These are phyloP conservation scores for Sugiyamaella smithiae DNA, from an alignment of 805 yeast genomes.

Conservation along the genomic window DNA sequence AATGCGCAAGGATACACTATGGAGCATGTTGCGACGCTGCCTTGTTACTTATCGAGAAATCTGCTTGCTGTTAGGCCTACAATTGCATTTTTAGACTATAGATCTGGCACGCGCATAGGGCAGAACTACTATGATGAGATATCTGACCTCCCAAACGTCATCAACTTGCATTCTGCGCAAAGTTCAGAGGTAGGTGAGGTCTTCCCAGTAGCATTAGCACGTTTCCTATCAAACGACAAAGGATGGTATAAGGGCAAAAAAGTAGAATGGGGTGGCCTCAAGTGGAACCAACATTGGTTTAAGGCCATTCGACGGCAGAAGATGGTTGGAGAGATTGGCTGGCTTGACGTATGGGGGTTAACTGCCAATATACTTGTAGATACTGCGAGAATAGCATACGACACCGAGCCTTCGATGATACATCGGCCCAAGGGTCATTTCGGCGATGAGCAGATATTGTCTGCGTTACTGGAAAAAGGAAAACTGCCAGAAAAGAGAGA, in stretches of 20 bases:
- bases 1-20: constrained; percentile 48
- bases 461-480: constrained; percentile 25
- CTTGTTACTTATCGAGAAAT: constrained; percentile 79
- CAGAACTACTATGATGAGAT: constrained; percentile 3
- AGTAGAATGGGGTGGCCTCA: constrained; percentile 36
- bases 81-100: constrained; percentile 28
- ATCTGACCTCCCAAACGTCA: constrained; percentile 22
- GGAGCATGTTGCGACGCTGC: constrained; percentile 61
- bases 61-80: constrained; percentile 82
- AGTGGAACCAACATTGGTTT: constrained; percentile 35
- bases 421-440: constrained; percentile 27
- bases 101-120: background rate
- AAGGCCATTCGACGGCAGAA: constrained; percentile 27
- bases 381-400: constrained; percentile 36
- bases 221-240: constrained; percentile 24
- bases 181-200: constrained; percentile 35
- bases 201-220: constrained; percentile 28
- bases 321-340: constrained; percentile 31
- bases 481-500: constrained; percentile 20
- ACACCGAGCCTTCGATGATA: constrained; percentile 33
- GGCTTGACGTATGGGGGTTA: constrained; percentile 40
- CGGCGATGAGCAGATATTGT: constrained; percentile 33
- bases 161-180: constrained; percentile 12
- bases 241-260: constrained; percentile 26
- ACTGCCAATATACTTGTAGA: constrained; percentile 42